Evolutionary conservation across 306 rosid species (phyloP), one percentile per base, ranked within the genome.

Genomic region (Elaeagnus macrophylla): DNA sequence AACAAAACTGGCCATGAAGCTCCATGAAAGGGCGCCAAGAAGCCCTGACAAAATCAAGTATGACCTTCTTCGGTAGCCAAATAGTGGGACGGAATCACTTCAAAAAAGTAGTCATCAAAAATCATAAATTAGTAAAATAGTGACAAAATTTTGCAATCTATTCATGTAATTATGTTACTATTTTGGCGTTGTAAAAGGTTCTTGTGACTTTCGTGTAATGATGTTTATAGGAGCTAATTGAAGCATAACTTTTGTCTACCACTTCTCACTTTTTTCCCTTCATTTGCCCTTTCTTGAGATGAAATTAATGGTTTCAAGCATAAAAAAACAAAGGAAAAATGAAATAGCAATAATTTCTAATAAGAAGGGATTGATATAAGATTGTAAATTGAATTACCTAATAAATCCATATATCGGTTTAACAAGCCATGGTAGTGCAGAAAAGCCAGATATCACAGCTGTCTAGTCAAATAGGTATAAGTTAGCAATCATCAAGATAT

Each of bases 81-180:
- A 91, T 41, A 91, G 96, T 32, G 99, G 99, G 51, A 91, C 78
- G 56, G 99, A 91, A 77, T 91, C 96, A 37, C 99, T 91, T 84
- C 75, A 77, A 39, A 57, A 48, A 44, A 64, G 39, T 54, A 59
- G 40, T 32, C 13, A 41, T 56, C 35, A 51, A 9, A 50, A 58
- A 25, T 25, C 32, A 25, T 2, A 25, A 25, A 25, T 2, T 25
- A 5, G 32, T 25, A 25, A 25, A 25, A 25, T 25, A 25, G 32
- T 25, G 32, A 25, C 32, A 25, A 25, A 25, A 25, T 25, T 25
- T 25, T 25, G 32, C 4, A 25, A 25, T 25, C 2, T 25, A 25
- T 25, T 25, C 2, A 25, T 5, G 4, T 25, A 25, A 25, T 25
- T 25, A 25, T 25, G 32, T 25, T 25, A 25, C 32, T 25, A 25